Evolutionary conservation across 805 yeast genomes (phyloP), one percentile per base, ranked within the genome.

Genomic region (Starmerella stellata): DNA sequence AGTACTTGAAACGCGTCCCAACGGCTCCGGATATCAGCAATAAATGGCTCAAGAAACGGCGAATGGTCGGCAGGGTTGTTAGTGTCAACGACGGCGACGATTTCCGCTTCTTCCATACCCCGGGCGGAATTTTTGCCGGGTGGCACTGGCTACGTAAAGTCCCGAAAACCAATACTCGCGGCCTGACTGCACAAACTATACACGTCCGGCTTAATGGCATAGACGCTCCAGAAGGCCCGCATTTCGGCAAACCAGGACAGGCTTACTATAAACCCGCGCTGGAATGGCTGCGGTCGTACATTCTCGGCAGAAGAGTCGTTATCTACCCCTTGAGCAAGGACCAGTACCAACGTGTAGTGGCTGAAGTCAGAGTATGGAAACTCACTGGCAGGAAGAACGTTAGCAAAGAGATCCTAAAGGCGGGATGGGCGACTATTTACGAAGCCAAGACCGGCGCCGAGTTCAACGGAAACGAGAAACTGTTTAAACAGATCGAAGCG

Each of bases 21-120:
- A 62, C 61, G 15, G 68, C 70, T 0, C 42, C 53, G 11, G 65
- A 65, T 18, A 64, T 77, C n/a, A 80, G 81, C 1, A 49, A 52
- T 15, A 37, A 49, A 2, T 57, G 59, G 30, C 66, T 72, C 42
- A 61, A 65, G 14, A 58, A 54, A 11, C 56, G 66, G 24, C 66
- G 68, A 50, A 45, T 75, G 4, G 61, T 63, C 28, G 96, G 96
- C 0, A 66, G 66, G 43, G 95, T 85, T 3, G 78, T 93, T 0
- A 64, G 90, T 2, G 96, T 85, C 0, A 95, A 95, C 0, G 96
- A 85, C 56, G 95, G 93, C 14, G 98, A 90, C 55, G 87, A 87
- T 56, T 87, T 90, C 58, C 78, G 85, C 43, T 71, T 90, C 46
- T 90, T 66, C 53, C 98, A 90, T 55, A 74, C 92, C 0, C 98